These are phyloP conservation scores for Aspergillus terreus DNA, from an alignment of 2,329 filamentous ascomycete species.

Conservation along the genomic window DNA sequence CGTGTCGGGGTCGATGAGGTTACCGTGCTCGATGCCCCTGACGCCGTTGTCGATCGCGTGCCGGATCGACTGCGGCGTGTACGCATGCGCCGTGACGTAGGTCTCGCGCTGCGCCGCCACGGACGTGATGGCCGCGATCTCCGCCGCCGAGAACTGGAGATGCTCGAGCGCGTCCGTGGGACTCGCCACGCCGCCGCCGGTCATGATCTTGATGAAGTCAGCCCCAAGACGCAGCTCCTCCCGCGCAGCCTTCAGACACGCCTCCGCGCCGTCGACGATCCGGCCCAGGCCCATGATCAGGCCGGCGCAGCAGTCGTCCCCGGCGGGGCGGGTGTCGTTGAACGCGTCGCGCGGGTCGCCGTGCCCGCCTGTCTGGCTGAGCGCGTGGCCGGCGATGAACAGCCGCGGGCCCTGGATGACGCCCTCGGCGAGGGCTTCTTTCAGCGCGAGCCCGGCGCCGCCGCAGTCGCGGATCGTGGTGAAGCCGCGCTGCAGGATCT, in stretches of 20 bases:
- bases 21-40: conserved; percentile 52
- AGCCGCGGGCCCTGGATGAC: conserved; percentile 53
- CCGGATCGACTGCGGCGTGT: conserved; percentile 51
- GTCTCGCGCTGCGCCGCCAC: conserved; percentile 48
- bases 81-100: conserved; percentile 56
- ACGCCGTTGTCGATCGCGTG: conserved; percentile 54
- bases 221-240: conserved; percentile 54
- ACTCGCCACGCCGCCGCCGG: conserved; percentile 53
- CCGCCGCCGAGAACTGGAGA: conserved; percentile 53
- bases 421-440: conserved; percentile 45
- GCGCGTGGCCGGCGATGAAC: conserved; percentile 51
- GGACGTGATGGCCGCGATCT: conserved; percentile 51
- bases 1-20: conserved; percentile 41
- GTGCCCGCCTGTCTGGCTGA: conserved; percentile 57
- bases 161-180: conserved; percentile 52
- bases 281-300: conserved; percentile 21
- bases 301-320: conserved; percentile 43
- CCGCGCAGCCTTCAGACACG: conserved; percentile 49
- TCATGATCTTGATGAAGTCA: conserved; percentile 61
- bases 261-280: conserved; percentile 53
- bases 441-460: conserved; percentile 50
- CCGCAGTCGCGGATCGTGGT: conserved; percentile 57
- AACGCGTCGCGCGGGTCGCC: conserved; percentile 47
- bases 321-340: conserved; percentile 12
- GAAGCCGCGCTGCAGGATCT: conserved; percentile 56